phyloP scores from a whole-genome alignment of 2,329 filamentous ascomycete genomes.

The Macroventuria anomochaeta region DNA sequence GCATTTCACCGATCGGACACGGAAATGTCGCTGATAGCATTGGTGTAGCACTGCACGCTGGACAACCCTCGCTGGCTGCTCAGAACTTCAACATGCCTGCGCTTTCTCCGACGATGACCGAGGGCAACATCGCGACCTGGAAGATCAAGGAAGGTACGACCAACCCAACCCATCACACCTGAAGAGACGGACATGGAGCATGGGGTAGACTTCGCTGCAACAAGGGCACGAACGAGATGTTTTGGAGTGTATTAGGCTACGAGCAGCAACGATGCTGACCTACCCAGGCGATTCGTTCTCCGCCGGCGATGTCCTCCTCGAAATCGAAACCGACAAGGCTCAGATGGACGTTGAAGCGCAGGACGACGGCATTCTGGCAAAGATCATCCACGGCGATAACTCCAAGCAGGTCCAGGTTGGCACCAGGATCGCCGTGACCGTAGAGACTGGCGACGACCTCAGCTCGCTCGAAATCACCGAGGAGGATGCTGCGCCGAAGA shows the following conservation, averaged over 20 bases:
- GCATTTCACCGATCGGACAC: slow-evolving; percentile 35
- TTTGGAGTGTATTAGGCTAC: not conserved
- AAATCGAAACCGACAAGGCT: slow-evolving; percentile 94
- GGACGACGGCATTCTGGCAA: slow-evolving; percentile 84
- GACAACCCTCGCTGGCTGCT: slow-evolving; percentile 70
- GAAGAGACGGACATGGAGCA: not conserved
- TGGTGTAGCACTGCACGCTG: slow-evolving; percentile 67
- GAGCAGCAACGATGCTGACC: slow-evolving; percentile 23
- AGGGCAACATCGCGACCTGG: slow-evolving; percentile 87
- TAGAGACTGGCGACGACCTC: slow-evolving; percentile 81
- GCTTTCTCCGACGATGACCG: slow-evolving; percentile 90
- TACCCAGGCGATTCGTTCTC: slow-evolving; percentile 71
- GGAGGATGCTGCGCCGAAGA: slow-evolving; percentile 62
- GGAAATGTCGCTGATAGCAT: slow-evolving; percentile 28
- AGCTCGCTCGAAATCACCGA: slow-evolving; percentile 74
- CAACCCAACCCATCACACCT: not conserved
- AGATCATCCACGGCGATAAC: slow-evolving; percentile 77
- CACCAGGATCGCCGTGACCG: slow-evolving; percentile 79
- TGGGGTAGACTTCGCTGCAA: not conserved
- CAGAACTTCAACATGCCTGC: slow-evolving; percentile 93
- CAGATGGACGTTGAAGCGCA: slow-evolving; percentile 95
- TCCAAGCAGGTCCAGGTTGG: slow-evolving; percentile 80
- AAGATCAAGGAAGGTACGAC: slow-evolving; percentile 76
- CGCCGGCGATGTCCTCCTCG: slow-evolving; percentile 84
- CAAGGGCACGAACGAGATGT: not conserved